These are phyloP conservation scores for Anethum foeniculum DNA, from an alignment of 140 eudicot species.

Conservation along the genomic window DNA sequence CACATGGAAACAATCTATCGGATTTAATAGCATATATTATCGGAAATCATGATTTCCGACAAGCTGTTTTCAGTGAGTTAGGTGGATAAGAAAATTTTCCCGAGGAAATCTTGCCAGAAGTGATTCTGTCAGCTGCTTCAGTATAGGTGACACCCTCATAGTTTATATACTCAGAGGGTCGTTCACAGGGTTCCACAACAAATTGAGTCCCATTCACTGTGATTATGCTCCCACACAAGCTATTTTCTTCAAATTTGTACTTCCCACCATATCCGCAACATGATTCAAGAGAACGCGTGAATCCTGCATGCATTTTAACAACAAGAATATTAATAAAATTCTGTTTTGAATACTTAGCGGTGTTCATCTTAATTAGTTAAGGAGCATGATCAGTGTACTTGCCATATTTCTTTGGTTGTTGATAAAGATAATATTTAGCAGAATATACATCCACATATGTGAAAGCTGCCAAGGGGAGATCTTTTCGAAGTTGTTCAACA, in stretches of 20 bases:
- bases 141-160: constrained; percentile 8
- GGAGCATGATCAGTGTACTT: neutral
- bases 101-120: neutral
- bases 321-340: neutral
- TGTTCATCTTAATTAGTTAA: neutral
- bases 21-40: neutral
- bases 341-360: neutral
- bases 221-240: neutral
- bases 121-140: constrained; percentile 5
- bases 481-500: constrained; percentile 40
- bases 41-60: neutral
- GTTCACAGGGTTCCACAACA: neutral
- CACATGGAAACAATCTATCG: neutral
- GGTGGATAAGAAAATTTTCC: constrained; percentile 7
- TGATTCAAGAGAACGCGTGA: neutral
- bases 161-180: neutral
- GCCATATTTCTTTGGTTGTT: constrained; percentile 44
- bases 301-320: neutral
- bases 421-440: constrained; percentile 43
- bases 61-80: neutral
- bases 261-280: constrained; percentile 14
- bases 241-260: neutral
- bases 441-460: constrained; percentile 63
- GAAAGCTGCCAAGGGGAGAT: constrained; percentile 49
- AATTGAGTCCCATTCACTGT: neutral